Percentiles rank a stretch among this genome's conserved stretches.
Evolutionary conservation across 768 basidiomycete genomes (phyloP).

Genomic region (Tricholoma terreum): DNA sequence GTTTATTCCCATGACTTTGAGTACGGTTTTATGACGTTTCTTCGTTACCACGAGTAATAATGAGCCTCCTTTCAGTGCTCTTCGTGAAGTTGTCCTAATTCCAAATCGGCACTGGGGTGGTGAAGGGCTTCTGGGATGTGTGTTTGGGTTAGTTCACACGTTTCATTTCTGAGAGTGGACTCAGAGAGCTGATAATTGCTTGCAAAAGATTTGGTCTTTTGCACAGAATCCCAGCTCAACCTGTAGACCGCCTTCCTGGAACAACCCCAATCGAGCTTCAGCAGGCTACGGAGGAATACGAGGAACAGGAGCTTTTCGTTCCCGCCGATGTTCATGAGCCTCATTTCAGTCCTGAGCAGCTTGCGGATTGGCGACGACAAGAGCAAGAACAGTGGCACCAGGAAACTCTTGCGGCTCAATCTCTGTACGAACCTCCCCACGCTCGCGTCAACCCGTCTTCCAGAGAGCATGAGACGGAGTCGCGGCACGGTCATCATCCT

Average conservation of each 20-base stretch:
- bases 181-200: slow-evolving; percentile 1
- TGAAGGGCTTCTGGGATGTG: slow-evolving; percentile 90
- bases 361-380: slow-evolving; percentile 29
- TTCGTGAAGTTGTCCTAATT: slow-evolving; percentile 90
- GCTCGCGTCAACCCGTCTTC: background rate
- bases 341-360: slow-evolving; percentile 22
- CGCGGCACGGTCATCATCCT: slow-evolving; percentile 9
- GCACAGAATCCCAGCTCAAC: slow-evolving; percentile 87
- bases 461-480: background rate
- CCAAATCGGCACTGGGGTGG: slow-evolving; percentile 98
- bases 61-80: slow-evolving; percentile 51
- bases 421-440: slow-evolving; percentile 10
- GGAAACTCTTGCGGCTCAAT: slow-evolving; percentile 21
- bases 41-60: slow-evolving; percentile 4
- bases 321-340: slow-evolving; percentile 57
- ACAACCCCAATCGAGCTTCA: slow-evolving; percentile 55
- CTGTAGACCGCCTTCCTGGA: slow-evolving; percentile 54
- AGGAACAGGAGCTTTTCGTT: slow-evolving; percentile 67
- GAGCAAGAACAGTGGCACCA: slow-evolving; percentile 30
- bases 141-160: slow-evolving; percentile 73
- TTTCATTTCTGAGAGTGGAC: slow-evolving; percentile 4
- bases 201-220: slow-evolving; percentile 75
- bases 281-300: slow-evolving; percentile 47
- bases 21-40: slow-evolving; percentile 43
- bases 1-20: slow-evolving; percentile 98